Evolutionary conservation across 2,329 filamentous ascomycete genomes (phyloP).

Genomic region (Aspergillus viridinutans): DNA sequence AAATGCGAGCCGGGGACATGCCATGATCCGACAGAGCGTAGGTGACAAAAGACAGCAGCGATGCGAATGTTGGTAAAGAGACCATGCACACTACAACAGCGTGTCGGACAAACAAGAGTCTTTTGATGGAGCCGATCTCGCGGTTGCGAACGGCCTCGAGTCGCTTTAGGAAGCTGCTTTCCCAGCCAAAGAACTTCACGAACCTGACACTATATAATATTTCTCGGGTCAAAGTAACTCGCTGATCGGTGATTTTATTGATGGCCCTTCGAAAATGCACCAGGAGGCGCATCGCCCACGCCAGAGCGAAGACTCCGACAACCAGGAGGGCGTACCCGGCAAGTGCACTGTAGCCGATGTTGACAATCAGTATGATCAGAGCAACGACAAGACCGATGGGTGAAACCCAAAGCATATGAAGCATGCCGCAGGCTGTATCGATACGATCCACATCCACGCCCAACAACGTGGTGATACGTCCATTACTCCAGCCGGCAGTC

Average conservation of each 20-base stretch:
- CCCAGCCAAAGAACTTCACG: conserved; percentile 97
- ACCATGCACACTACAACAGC: conserved; percentile 79
- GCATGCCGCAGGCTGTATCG: conserved; percentile 80
- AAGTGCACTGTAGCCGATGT: conserved; percentile 83
- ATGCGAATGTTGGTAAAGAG: conserved; percentile 84
- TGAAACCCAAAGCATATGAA: conserved; percentile 87
- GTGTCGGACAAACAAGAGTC: conserved; percentile 77
- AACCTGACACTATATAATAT: conserved; percentile 88
- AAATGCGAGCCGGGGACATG: conserved; percentile 70
- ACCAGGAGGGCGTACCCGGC: conserved; percentile 81
- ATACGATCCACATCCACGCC: conserved; percentile 91
- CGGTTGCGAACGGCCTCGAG: conserved; percentile 67
- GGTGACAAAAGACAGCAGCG: conserved; percentile 92
- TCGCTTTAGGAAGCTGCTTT: conserved; percentile 75
- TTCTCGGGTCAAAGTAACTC: conserved; percentile 87
- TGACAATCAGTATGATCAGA: conserved; percentile 74
- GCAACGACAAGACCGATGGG: conserved; percentile 76
- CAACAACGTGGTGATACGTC: conserved; percentile 89
- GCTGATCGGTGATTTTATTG: conserved; percentile 90
- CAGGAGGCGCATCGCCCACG: conserved; percentile 69
- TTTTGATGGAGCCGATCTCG: conserved; percentile 81
- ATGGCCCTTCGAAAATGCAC: conserved; percentile 72
- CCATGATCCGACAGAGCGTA: conserved; percentile 57
- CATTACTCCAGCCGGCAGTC: conserved; percentile 84
- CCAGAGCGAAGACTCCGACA: conserved; percentile 72